phyloP scores from a whole-genome alignment of 164 flowering plant genomes.

The Hamamelis virginiana region DNA sequence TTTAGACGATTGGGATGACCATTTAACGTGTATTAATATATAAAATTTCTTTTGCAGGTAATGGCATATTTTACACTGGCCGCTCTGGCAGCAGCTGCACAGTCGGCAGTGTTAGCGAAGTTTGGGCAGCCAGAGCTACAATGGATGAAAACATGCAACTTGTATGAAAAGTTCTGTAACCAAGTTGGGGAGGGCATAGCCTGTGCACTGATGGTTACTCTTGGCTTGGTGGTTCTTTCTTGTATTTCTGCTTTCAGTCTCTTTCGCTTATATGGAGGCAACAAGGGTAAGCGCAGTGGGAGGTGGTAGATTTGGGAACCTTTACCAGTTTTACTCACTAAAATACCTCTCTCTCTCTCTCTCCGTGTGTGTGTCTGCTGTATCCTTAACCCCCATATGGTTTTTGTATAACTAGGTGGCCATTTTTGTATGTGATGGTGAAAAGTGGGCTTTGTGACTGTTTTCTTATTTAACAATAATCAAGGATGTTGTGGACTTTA shows the following conservation, averaged over 20 bases:
- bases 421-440: background rate
- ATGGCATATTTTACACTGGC: slow-evolving; percentile 75
- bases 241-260: slow-evolving; percentile 85
- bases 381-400: no score
- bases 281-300: slow-evolving; percentile 44
- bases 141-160: slow-evolving; percentile 84
- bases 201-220: slow-evolving; percentile 50
- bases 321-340: no score
- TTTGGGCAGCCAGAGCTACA: slow-evolving; percentile 70
- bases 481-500: no score
- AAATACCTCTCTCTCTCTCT: no score
- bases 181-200: slow-evolving; percentile 88
- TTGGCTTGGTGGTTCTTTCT: slow-evolving; percentile 58
- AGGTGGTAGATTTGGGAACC: slow-evolving; percentile 35
- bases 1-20: background rate
- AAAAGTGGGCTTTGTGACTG: background rate
- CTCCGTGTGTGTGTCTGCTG: no score
- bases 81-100: slow-evolving; percentile 72
- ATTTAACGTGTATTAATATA: background rate
- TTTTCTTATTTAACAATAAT: background rate
- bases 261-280: slow-evolving; percentile 75
- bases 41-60: slow-evolving; percentile 36
- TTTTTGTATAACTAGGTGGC: no score
- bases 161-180: slow-evolving; percentile 84
- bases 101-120: slow-evolving; percentile 64